Evolutionary conservation across 2,329 filamentous ascomycete species (phyloP).

Genomic region (Cladosporium halotolerans): DNA sequence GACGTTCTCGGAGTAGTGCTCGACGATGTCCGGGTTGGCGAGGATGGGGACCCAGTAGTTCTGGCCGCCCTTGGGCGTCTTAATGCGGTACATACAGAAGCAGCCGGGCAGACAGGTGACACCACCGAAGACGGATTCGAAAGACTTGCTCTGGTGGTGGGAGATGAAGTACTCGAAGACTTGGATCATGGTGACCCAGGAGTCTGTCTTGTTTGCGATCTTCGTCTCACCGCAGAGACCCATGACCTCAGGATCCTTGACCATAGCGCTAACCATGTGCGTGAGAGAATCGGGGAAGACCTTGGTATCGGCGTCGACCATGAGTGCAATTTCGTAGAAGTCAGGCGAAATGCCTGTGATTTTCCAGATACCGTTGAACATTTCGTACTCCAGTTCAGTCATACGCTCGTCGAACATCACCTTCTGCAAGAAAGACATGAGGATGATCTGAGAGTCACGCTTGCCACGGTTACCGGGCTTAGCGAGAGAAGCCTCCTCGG

Average conservation of each 20-base stretch:
- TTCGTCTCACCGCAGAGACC: conserved; percentile 97
- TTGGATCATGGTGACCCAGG: conserved; percentile 96
- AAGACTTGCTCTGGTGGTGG: conserved; percentile 92
- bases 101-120: conserved; percentile 97
- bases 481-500: conserved; percentile 69
- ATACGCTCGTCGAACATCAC: conserved; percentile 99
- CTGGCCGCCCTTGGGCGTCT: conserved; percentile 93
- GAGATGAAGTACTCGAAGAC: conserved; percentile 99
- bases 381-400: conserved; percentile 98
- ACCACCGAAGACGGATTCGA: conserved; percentile 97
- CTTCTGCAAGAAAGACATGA: conserved; percentile 99
- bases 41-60: conserved; percentile 99
- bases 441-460: conserved; percentile 95
- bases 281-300: conserved; percentile 97
- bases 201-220: conserved; percentile 94
- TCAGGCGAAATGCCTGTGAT: conserved; percentile 97
- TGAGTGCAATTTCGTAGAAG: conserved; percentile 95
- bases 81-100: conserved; percentile 99
- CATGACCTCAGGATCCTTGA: conserved; percentile 98
- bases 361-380: conserved; percentile 99
- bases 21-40: conserved; percentile 95
- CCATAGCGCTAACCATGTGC: conserved; percentile 98
- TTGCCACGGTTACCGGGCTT: conserved; percentile 98
- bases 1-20: conserved; percentile 98
- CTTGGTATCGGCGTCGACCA: conserved; percentile 99